Conservation (phyloP, 2,329 filamentous ascomycete genomes). For the Elsinoe ampelina region DNA sequence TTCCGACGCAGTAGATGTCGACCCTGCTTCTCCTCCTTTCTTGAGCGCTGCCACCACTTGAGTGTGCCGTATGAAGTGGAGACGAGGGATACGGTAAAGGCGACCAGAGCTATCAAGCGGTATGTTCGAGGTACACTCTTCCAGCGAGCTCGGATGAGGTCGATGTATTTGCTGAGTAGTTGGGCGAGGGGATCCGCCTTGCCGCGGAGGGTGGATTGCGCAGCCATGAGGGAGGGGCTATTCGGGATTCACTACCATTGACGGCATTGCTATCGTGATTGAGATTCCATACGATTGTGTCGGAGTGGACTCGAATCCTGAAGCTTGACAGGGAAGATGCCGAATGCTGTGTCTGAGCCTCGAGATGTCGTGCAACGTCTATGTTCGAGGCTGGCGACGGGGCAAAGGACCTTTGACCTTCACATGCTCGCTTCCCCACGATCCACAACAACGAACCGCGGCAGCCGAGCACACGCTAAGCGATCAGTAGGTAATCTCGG, state of each 20-base stretch:
- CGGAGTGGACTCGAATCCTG: too few relatives aligned
- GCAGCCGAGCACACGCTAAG: not conserved
- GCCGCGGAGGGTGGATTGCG: conserved; percentile 66
- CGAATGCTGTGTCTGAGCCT: not conserved
- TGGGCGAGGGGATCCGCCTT: conserved; percentile 36
- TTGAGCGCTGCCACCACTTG: conserved; percentile 63
- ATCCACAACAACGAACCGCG: not conserved
- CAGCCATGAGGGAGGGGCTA: conserved; percentile 54
- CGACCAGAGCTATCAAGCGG: conserved; percentile 65
- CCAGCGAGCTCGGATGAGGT: conserved; percentile 42
- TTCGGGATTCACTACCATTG: not conserved
- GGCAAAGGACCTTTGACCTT: not conserved
- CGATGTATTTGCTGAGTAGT: conserved; percentile 41
- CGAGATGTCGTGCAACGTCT: not conserved
- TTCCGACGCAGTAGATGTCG: conserved; percentile 77
- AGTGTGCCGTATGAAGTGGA: conserved; percentile 69
- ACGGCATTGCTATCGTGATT: not conserved
- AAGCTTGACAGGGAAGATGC: not conserved
- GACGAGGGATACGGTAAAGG: conserved; percentile 69
- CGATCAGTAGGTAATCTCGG: not conserved
- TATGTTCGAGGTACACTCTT: conserved; percentile 59
- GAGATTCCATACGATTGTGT: too few relatives aligned
- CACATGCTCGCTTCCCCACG: conserved; percentile 3
- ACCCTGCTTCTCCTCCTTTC: conserved; percentile 73
- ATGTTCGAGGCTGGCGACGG: not conserved